These are phyloP conservation scores for Ceratobasidium sp. DNA, from an alignment of 1,284 basidiomycete genomes.

Conservation along the genomic window DNA sequence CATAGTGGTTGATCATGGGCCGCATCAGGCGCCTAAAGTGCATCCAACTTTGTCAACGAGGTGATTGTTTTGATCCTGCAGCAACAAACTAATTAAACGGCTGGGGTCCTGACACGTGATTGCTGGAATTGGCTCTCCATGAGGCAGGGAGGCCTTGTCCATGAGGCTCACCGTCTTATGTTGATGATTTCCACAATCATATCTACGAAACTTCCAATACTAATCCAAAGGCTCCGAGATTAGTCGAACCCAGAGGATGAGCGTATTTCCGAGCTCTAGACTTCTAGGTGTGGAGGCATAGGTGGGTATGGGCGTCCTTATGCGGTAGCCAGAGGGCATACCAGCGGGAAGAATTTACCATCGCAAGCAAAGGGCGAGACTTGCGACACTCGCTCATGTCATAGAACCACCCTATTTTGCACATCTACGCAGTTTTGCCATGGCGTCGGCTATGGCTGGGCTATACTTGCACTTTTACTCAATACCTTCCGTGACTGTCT, in stretches of 20 bases:
- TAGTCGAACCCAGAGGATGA: conserved; percentile 32
- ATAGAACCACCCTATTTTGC: conserved; percentile 36
- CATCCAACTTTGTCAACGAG: conserved; percentile 20
- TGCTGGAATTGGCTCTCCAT: conserved; percentile 18
- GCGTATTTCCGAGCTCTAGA: conserved; percentile 38
- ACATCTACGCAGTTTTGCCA: conserved; percentile 1
- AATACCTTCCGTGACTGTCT: conserved; percentile 2
- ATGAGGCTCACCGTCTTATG: not conserved
- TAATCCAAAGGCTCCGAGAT: conserved; percentile 39
- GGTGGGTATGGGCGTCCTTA: conserved; percentile 3
- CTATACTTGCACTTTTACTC: conserved; percentile 36
- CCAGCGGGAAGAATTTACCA: conserved; percentile 35
- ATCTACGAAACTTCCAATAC: conserved; percentile 34
- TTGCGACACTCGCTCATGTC: conserved; percentile 12
- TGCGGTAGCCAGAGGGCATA: conserved; percentile 36
- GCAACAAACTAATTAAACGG: conserved; percentile 14
- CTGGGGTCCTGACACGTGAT: conserved; percentile 36
- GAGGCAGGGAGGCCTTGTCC: conserved; percentile 21
- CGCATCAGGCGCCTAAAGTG: conserved; percentile 37
- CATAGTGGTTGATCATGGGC: too few relatives aligned
- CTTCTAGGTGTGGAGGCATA: conserved; percentile 15
- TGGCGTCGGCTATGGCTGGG: conserved; percentile 22
- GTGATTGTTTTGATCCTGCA: too few relatives aligned
- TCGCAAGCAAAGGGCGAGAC: conserved; percentile 20
- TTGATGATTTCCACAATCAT: conserved; percentile 21